Percentiles rank a stretch among this genome's conserved stretches.
Conservation (phyloP, 2,329 filamentous ascomycete species). For the Westerdykella sp. region DNA sequence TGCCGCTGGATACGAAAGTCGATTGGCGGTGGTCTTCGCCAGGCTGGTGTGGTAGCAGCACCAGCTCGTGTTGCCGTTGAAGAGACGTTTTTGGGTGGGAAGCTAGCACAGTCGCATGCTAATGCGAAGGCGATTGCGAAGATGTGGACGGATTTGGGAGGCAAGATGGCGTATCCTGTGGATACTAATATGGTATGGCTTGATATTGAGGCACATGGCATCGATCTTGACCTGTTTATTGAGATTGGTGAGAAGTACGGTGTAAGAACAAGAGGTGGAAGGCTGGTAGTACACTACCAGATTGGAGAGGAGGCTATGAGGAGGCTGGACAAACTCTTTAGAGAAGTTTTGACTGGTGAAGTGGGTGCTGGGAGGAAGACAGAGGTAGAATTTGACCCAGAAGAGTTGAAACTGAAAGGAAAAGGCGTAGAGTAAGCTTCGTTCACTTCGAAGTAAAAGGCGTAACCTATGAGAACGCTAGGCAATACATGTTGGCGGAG, state of each 20-base stretch:
- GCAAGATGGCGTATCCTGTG: conserved; percentile 60
- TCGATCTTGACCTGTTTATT: conserved; percentile 49
- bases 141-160: conserved; percentile 64
- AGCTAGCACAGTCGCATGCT: conserved; percentile 55
- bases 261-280: conserved; percentile 50
- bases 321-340: conserved; percentile 16
- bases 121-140: conserved; percentile 57
- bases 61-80: conserved; percentile 72
- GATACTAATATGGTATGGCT: conserved; percentile 95
- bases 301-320: conserved; percentile 59
- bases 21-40: conserved; percentile 71
- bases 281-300: conserved; percentile 67
- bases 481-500: too few species aligned
- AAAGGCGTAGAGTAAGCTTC: conserved; percentile 22
- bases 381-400: conserved; percentile 8
- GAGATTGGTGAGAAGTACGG: conserved; percentile 53
- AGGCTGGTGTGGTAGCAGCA: conserved; percentile 69
- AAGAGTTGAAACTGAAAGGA: conserved; percentile 24
- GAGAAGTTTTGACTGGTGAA: conserved; percentile 14
- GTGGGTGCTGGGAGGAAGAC: conserved; percentile 14
- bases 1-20: conserved; percentile 73
- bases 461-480: too few species aligned
- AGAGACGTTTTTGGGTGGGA: conserved; percentile 68
- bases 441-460: too few species aligned
- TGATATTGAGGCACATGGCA: conserved; percentile 58